Conservation (phyloP, 2,329 filamentous ascomycete genomes). For the Colletotrichum sp. region DNA sequence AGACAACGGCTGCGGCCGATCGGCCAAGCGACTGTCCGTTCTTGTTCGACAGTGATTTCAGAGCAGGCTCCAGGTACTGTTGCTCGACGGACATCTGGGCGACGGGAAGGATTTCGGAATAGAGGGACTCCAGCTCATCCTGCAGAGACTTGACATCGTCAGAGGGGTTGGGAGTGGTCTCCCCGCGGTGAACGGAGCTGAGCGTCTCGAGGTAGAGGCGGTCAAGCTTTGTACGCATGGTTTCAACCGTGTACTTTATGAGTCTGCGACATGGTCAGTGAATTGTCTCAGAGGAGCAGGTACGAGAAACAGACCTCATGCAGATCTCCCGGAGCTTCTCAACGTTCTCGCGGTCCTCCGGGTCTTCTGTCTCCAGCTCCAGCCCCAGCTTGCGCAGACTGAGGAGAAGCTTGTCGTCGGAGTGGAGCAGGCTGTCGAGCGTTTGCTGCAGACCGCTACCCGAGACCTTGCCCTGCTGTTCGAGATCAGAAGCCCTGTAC, state of each 20-base stretch:
- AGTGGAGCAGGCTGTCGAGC: slow-evolving; percentile 54
- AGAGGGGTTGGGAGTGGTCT: slow-evolving; percentile 35
- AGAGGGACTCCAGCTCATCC: slow-evolving; percentile 71
- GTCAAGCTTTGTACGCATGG: slow-evolving; percentile 58
- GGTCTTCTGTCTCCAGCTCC: slow-evolving; percentile 59
- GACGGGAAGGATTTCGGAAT: slow-evolving; percentile 71
- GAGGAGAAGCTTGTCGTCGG: slow-evolving; percentile 69
- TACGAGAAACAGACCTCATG: slow-evolving; percentile 46
- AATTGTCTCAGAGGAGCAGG: background rate
- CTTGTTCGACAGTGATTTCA: slow-evolving; percentile 47
- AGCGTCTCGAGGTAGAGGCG: slow-evolving; percentile 58
- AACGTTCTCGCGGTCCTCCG: slow-evolving; percentile 56
- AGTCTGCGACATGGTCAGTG: slow-evolving; percentile 38
- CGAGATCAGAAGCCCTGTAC: slow-evolving; percentile 51
- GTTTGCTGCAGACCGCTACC: slow-evolving; percentile 51
- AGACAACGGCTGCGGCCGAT: slow-evolving; percentile 52
- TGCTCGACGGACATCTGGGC: slow-evolving; percentile 75
- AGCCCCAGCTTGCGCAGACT: slow-evolving; percentile 70
- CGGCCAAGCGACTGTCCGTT: slow-evolving; percentile 48
- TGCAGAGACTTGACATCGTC: slow-evolving; percentile 52
- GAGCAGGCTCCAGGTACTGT: slow-evolving; percentile 67
- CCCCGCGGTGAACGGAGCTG: slow-evolving; percentile 26
- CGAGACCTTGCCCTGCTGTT: slow-evolving; percentile 53
- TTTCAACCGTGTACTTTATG: slow-evolving; percentile 63
- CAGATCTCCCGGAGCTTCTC: slow-evolving; percentile 63